phyloP scores from a whole-genome alignment of 257 asterid species.

The Cynanchum wilfordii region DNA sequence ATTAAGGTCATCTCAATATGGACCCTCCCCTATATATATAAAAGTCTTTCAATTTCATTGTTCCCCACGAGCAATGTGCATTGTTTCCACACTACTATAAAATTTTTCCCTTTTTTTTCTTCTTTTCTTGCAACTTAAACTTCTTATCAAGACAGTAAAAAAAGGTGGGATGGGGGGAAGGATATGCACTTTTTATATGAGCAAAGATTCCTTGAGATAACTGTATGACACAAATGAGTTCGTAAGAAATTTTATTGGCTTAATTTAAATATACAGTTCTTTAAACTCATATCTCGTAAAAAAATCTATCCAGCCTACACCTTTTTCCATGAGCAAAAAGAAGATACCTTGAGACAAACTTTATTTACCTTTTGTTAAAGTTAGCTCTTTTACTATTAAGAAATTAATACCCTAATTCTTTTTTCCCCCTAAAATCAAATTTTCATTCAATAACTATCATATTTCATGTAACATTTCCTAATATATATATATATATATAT shows the following conservation, averaged over 20 bases:
- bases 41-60: slow-evolving; percentile 35
- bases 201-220: no score
- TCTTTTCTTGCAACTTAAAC: not conserved
- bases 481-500: no score
- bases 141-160: not conserved
- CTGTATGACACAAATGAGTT: no score
- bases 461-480: no score
- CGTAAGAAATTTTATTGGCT: no score
- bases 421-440: no score
- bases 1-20: slow-evolving; percentile 50
- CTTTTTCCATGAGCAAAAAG: not conserved
- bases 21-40: slow-evolving; percentile 22
- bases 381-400: not conserved
- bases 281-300: no score
- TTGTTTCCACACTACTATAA: slow-evolving; percentile 21
- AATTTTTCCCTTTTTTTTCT: not conserved
- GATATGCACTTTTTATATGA: no score
- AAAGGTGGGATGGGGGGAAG: not conserved
- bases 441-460: no score
- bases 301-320: no score
- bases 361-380: not conserved
- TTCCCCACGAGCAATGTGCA: slow-evolving; percentile 49
- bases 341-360: not conserved
- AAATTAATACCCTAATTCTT: no score
- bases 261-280: no score